phyloP scores from a whole-genome alignment of 352 stramenopile species.

The Phytophthora colocasiae region DNA sequence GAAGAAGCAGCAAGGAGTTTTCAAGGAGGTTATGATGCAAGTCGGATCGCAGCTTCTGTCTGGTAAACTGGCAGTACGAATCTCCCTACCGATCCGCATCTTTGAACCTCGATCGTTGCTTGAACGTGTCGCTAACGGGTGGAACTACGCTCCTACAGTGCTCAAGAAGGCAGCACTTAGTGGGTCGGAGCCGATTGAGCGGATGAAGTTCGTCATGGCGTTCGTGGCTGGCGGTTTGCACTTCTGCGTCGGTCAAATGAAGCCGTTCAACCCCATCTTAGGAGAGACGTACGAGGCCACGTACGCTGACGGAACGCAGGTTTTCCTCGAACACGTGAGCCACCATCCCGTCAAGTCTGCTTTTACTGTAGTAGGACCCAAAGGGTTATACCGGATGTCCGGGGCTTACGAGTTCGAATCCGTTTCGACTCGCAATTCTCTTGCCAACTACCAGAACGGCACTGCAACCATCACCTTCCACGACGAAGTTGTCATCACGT shows the following conservation, averaged over 20 bases:
- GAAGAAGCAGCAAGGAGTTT: constrained; percentile 84
- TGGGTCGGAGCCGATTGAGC: constrained; percentile 57
- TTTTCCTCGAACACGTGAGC: constrained; percentile 78
- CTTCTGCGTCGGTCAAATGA: constrained; percentile 77
- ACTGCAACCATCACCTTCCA: constrained; percentile 54
- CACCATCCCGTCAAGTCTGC: constrained; percentile 77
- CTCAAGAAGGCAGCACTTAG: constrained; percentile 73
- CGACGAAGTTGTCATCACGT: constrained; percentile 61
- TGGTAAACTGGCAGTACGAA: constrained; percentile 72
- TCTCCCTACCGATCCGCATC: constrained; percentile 79
- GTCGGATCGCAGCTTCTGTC: constrained; percentile 73
- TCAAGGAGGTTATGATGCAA: constrained; percentile 83
- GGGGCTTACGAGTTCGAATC: constrained; percentile 81
- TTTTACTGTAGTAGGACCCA: constrained; percentile 58
- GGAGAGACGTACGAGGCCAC: constrained; percentile 81
- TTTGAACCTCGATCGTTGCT: constrained; percentile 79
- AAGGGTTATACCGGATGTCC: constrained; percentile 58
- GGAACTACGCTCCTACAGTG: constrained; percentile 80
- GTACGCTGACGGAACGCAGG: constrained; percentile 70
- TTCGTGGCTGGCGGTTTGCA: constrained; percentile 75
- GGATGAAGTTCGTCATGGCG: constrained; percentile 76
- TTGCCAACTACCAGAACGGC: constrained; percentile 72
- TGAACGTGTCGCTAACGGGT: constrained; percentile 75
- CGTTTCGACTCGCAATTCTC: constrained; percentile 67
- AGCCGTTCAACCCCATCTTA: constrained; percentile 86